Conservation (phyloP, 208 protist genomes). For the Strigomonas culicis region DNA sequence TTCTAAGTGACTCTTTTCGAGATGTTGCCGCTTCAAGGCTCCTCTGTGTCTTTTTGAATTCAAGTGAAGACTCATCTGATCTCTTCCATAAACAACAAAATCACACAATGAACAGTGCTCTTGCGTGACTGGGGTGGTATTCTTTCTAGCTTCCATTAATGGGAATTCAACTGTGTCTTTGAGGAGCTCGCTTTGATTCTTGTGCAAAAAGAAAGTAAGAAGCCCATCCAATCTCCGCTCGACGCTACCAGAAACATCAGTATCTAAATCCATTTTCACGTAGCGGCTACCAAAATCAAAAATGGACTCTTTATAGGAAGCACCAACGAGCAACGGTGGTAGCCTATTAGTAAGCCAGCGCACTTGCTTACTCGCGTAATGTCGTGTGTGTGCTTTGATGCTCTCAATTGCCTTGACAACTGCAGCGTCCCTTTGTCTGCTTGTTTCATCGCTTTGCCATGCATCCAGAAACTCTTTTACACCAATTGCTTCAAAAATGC, state of each 20-base stretch:
- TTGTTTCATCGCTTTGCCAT: background rate
- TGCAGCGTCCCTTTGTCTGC: background rate
- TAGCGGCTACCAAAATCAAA: no score
- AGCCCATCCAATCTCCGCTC: no score
- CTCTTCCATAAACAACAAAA: conserved; percentile 45
- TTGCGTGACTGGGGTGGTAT: conserved; percentile 32
- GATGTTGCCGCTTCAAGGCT: conserved; percentile 31
- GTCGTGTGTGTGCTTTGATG: conserved; percentile 67
- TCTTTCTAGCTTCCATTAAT: background rate
- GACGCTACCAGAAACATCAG: no score
- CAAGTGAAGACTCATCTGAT: conserved; percentile 45
- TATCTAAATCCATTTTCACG: no score
- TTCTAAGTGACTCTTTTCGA: conserved; percentile 53
- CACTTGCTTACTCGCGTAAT: conserved; percentile 76
- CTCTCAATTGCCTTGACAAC: conserved; percentile 31
- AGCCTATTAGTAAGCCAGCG: conserved; percentile 82
- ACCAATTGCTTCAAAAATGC: background rate
- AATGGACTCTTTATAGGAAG: conserved; percentile 11
- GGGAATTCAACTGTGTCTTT: conserved; percentile 11
- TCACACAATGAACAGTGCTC: conserved; percentile 57
- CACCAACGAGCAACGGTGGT: conserved; percentile 24
- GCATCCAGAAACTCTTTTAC: background rate
- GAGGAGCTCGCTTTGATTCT: no score
- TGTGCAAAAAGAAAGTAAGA: no score
- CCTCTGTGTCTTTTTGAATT: conserved; percentile 64